Conservation (phyloP, 2,329 filamentous ascomycete genomes). For the Helotiales sp. region DNA sequence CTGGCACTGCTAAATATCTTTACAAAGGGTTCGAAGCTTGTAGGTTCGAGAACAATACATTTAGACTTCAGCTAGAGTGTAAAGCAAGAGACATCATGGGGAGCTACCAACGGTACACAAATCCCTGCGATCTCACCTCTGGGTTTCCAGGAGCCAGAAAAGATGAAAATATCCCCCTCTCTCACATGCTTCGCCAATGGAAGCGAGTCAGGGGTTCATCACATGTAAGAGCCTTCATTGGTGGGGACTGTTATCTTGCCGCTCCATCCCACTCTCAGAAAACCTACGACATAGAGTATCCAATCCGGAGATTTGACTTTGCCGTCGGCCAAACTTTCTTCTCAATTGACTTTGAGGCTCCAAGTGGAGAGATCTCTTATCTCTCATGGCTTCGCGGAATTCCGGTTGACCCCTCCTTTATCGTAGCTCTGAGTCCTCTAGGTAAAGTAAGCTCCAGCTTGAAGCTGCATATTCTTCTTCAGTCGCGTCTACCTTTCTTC, state of each 20-base stretch:
- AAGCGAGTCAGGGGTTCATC: not conserved
- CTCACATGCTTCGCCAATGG: too few species aligned
- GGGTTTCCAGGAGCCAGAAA: not conserved
- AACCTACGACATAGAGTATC: not conserved
- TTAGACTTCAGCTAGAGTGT: too few species aligned
- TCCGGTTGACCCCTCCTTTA: not conserved
- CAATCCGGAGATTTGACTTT: not conserved
- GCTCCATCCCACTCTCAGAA: not conserved
- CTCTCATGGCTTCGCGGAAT: not conserved
- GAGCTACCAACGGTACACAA: too few species aligned
- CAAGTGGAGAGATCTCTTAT: not conserved
- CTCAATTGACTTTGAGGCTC: not conserved
- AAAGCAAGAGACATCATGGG: too few species aligned
- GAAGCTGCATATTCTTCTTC: not conserved
- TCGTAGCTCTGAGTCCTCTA: not conserved
- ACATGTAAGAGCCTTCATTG: not conserved
- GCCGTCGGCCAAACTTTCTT: not conserved
- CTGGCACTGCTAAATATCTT: too few species aligned
- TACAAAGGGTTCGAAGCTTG: too few species aligned
- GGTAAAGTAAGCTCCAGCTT: not conserved
- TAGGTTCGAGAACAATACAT: too few species aligned
- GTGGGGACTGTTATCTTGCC: not conserved
- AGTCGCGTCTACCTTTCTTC: not conserved
- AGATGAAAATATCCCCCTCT: not conserved
- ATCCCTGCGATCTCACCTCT: not conserved